A percentile compares a stretch with the other conserved stretches of the same genome.
Conservation (phyloP, 345 rosid species). For the Citrus inodora region DNA sequence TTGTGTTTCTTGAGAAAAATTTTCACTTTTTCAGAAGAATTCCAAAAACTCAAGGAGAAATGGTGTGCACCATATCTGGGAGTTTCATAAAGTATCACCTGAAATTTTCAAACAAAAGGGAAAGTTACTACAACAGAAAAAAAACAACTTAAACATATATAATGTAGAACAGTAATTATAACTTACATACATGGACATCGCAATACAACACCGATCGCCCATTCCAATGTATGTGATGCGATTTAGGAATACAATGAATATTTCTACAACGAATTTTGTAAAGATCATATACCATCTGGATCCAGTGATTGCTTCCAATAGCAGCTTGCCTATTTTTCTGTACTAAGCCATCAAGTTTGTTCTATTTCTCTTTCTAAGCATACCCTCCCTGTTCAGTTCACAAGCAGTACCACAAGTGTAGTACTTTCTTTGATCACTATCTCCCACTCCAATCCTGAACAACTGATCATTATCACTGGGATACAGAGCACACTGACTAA, state of each 20-base stretch:
- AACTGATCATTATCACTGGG: slow-evolving; percentile 19
- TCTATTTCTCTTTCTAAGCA: slow-evolving; percentile 1
- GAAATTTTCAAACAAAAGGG: slow-evolving; percentile 21
- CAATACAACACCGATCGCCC: slow-evolving; percentile 45
- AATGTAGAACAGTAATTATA: slow-evolving; percentile 30
- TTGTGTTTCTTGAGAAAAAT: slow-evolving; percentile 49
- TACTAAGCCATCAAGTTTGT: slow-evolving; percentile 27
- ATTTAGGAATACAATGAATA: slow-evolving; percentile 43
- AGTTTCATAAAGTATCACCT: slow-evolving; percentile 77
- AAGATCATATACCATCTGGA: slow-evolving; percentile 42
- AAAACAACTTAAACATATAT: slow-evolving; percentile 7
- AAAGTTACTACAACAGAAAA: slow-evolving; percentile 10
- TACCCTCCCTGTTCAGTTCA: not conserved
- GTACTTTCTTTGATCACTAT: slow-evolving; percentile 15
- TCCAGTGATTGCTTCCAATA: slow-evolving; percentile 41
- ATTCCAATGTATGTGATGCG: slow-evolving; percentile 80
- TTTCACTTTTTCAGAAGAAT: slow-evolving; percentile 29
- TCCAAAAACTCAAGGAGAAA: slow-evolving; percentile 57
- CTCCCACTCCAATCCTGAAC: slow-evolving; percentile 22
- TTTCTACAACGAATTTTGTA: slow-evolving; percentile 20
- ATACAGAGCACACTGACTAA: slow-evolving; percentile 49
- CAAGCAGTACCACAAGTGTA: slow-evolving; percentile 6
- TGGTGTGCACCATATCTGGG: slow-evolving; percentile 76
- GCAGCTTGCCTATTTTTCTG: slow-evolving; percentile 26
- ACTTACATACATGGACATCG: slow-evolving; percentile 97